Evolutionary conservation across 108 stramenopile genomes (phyloP), one percentile per base, ranked within the genome.

Genomic region (Mediolabrus comicus): DNA sequence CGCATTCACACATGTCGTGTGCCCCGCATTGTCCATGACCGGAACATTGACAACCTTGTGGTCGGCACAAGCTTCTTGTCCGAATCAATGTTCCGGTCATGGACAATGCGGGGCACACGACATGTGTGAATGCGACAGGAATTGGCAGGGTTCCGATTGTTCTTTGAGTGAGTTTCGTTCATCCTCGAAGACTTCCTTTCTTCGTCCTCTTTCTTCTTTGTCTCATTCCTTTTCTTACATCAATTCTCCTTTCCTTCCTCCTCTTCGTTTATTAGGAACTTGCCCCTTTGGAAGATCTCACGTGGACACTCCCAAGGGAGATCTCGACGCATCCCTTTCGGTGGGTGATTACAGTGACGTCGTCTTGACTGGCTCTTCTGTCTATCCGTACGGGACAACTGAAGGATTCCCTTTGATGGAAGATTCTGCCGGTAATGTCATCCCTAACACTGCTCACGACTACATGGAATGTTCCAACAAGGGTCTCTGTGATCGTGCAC

Each of bases 381-480:
- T 84, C 31, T 91, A 89, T 62, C 86, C 86, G 12, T 74, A 81
- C 61, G 88, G 88, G 43, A 89, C 83, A 4, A 79, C 84, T 3
- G 90, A 91, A 64, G 84, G 79, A 49, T 91, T 72, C 70, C 90
- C 90, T n/a, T 53, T 74, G 30, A 91, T 81, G 83, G 53, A 7
- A 22, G 79, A 84, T 39, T 55, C 75, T 36, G 68, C 73, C 35
- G 76, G 76, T n/a, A 72, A 30, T 65, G 49, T 49, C 22, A 52
- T 84, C 12, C 34, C 67, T 13, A 69, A 87, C 60, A 74, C 78
- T 25, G 92, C 86, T 11, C 92, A 91, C 65, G 81, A 84, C 41
- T 84, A 87, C 49, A 71, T 84, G 26, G 88, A 91, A 65, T 94
- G 92, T 82, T 88, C 88, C 30, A 83, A 88, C 73, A 91, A 90